These are phyloP conservation scores for Microcyclosporella mali DNA, from an alignment of 2,329 filamentous ascomycete species.

Conservation along the genomic window DNA sequence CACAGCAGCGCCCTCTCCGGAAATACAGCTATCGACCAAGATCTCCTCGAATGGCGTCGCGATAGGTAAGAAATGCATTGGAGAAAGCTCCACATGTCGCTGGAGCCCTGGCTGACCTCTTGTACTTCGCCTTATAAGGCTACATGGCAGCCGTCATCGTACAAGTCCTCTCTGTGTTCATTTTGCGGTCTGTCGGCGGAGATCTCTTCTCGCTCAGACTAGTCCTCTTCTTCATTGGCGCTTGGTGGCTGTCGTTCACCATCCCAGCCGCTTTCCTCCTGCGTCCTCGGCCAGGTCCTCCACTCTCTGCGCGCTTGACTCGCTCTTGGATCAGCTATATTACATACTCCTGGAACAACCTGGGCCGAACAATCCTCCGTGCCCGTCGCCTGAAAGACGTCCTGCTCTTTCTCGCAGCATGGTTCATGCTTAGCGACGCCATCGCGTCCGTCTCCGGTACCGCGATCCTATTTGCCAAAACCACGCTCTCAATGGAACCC, in stretches of 20 bases:
- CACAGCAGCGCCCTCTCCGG: constrained; percentile 47
- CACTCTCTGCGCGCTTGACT: constrained; percentile 37
- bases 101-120: too few species aligned
- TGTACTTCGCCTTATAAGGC: too few species aligned
- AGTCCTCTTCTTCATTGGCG: constrained; percentile 77
- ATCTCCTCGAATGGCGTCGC: constrained; percentile 91
- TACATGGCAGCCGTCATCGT: constrained; percentile 82
- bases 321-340: constrained; percentile 65
- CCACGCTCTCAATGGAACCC: constrained; percentile 79
- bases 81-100: too few species aligned
- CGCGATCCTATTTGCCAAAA: constrained; percentile 93
- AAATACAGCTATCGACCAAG: constrained; percentile 76
- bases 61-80: too few species aligned
- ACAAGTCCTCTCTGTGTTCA: constrained; percentile 71
- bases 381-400: constrained; percentile 69
- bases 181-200: constrained; percentile 66
- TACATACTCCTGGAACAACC: constrained; percentile 74
- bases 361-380: constrained; percentile 71
- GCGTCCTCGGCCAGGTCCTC: constrained; percentile 80
- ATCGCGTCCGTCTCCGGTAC: constrained; percentile 93
- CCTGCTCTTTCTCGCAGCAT: constrained; percentile 72
- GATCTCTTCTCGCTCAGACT: constrained; percentile 79
- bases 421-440: constrained; percentile 91
- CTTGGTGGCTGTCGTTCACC: constrained; percentile 91
- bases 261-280: constrained; percentile 84